These are phyloP conservation scores for Trichocomaceae sp. DNA, from an alignment of 2,329 filamentous ascomycete species.

Conservation along the genomic window DNA sequence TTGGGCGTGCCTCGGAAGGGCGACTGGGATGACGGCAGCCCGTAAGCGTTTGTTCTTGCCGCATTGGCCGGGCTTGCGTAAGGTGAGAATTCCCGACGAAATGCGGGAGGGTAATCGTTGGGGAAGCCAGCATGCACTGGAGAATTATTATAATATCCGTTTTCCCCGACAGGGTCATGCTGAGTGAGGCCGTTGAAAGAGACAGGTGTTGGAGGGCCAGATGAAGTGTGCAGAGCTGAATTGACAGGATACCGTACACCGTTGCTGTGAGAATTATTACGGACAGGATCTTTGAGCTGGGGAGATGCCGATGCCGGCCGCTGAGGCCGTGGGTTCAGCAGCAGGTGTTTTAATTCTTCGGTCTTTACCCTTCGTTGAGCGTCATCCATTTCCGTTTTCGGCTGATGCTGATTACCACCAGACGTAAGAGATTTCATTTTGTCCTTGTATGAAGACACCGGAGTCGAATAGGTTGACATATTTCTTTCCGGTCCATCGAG, in stretches of 20 bases:
- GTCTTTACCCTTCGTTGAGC: conserved; percentile 38
- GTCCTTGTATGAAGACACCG: conserved; percentile 53
- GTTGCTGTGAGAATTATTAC: background rate
- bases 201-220: conserved; percentile 27
- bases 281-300: conserved; percentile 13
- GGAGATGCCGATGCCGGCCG: conserved; percentile 28
- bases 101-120: conserved; percentile 25
- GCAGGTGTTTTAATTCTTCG: conserved; percentile 39
- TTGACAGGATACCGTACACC: background rate
- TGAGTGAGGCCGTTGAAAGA: conserved; percentile 11
- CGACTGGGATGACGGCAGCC: conserved; percentile 17
- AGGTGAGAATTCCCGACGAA: conserved; percentile 27
- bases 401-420: conserved; percentile 27
- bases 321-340: conserved; percentile 39
- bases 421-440: conserved; percentile 40
- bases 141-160: conserved; percentile 20
- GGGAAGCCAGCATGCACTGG: conserved; percentile 19
- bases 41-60: background rate
- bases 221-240: conserved; percentile 27
- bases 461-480: conserved; percentile 56
- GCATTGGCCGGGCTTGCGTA: conserved; percentile 4
- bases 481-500: conserved; percentile 54
- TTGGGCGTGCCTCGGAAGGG: conserved; percentile 16
- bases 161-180: conserved; percentile 14
- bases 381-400: conserved; percentile 27